Base-by-base conservation (phyloP, 2,329 filamentous ascomycete species). In the Pseudogymnoascus sp. region DNA sequence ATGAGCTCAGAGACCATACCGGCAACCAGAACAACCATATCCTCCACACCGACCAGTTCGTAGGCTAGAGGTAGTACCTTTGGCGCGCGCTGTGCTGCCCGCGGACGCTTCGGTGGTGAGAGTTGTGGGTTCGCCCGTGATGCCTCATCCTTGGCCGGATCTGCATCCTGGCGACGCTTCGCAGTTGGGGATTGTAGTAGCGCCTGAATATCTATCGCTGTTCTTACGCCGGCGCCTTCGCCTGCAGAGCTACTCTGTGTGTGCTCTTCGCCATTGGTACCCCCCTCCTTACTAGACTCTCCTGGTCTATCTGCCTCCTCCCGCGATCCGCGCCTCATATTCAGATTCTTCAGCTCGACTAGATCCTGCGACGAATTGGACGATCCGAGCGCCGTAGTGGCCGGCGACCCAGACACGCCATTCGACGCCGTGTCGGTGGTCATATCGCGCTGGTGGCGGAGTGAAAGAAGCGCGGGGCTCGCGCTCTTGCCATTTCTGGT, bases 1-100 rank as follows among this genome's bases (percentile, higher is more conserved):
- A 99, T 96, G 59, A 99, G 80, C 76, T 99, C 95, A 75, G 93
- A 88, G 59, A 99, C 82, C 95, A 99, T 97, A 72, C 96, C 91
- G 53, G 93, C 87, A 68, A 99, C 95, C 65, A 99, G 79, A 44
- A 93, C 82, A 29, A 96, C 95, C 73, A 99, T 84, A 73, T 97
- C 93, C 71, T 92, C 89, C 7, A 90, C 85, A 40, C 88, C 81
- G 73, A 91, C 96, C 10, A 86, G 79, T 74, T 96, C 91, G 74
- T 99, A 99, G 70, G 82, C 81, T 65, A 82, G 76, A 0, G 95
- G 89, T 72, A 95, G 71, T 7, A 82, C 69, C 71, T 86, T 88
- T 42, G 82, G 77, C 6, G 81, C 79, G 6, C 74, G 76, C 13
- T 77, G 74, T 50, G 81, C 81, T 35, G 80, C 78, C 67, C 78